A percentile compares a stretch with the other conserved stretches of the same genome.
phyloP scores from a whole-genome alignment of 2,329 filamentous ascomycete species.

The Penicillium sp. region DNA sequence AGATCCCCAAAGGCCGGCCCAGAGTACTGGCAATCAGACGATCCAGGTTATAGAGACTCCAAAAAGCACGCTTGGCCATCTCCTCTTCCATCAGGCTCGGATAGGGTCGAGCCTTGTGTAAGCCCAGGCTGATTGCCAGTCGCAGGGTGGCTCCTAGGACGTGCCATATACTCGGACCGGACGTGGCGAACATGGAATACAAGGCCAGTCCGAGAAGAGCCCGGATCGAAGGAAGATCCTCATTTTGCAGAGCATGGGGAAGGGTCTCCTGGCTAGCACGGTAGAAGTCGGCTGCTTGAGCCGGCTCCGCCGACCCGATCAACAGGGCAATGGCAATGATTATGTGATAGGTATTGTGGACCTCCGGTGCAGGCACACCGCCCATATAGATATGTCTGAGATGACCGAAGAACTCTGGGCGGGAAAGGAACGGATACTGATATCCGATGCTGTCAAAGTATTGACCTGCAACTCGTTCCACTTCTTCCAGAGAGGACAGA shows the following conservation, averaged over 20 bases:
- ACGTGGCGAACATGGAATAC: constrained; percentile 35
- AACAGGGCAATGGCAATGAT: constrained; percentile 32
- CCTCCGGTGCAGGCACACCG: constrained; percentile 28
- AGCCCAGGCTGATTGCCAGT: constrained; percentile 33
- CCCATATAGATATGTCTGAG: constrained; percentile 33
- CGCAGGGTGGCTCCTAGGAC: constrained; percentile 35
- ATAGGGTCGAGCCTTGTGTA: constrained; percentile 30
- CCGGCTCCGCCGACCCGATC: constrained; percentile 29
- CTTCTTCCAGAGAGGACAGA: constrained; percentile 32
- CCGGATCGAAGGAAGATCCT: constrained; percentile 34
- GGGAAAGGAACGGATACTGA: constrained; percentile 35
- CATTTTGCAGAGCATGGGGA: constrained; percentile 32
- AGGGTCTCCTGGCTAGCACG: constrained; percentile 32
- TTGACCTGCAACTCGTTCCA: constrained; percentile 26
- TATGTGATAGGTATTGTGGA: constrained; percentile 34
- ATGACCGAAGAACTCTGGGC: constrained; percentile 28
- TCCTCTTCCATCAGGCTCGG: constrained; percentile 31
- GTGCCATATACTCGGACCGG: constrained; percentile 37
- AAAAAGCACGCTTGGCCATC: constrained; percentile 40
- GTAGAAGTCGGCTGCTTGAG: constrained; percentile 32
- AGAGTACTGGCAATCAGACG: constrained; percentile 37
- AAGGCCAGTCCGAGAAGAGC: constrained; percentile 33
- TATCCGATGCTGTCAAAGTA: constrained; percentile 38
- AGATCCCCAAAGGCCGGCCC: constrained; percentile 36
- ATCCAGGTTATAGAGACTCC: constrained; percentile 42